Evolutionary conservation across 2,329 filamentous ascomycete species (phyloP).

Genomic region (Tolypocladium nubicola): DNA sequence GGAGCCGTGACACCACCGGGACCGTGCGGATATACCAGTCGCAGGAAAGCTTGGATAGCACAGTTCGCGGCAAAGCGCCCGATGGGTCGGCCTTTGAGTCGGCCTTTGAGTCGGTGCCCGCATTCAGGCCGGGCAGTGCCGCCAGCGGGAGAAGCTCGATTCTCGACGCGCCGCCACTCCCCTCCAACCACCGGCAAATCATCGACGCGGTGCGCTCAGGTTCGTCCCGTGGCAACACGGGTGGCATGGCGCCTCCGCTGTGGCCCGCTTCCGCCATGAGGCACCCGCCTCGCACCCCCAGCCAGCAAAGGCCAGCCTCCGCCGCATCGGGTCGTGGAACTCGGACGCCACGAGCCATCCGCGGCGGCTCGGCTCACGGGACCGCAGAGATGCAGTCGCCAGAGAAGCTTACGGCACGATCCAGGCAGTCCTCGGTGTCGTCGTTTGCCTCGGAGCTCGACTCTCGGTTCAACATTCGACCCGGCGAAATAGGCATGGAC

Average conservation of each 20-base stretch:
- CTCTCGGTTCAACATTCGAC: conserved; percentile 69
- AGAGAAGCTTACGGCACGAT: conserved; percentile 22
- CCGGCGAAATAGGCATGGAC: conserved; percentile 43
- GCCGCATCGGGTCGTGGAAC: conserved; percentile 42
- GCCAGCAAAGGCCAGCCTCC: conserved; percentile 33
- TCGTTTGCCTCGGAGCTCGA: conserved; percentile 95
- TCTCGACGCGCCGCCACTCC: conserved; percentile 57
- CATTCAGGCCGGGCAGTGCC: conserved; percentile 59
- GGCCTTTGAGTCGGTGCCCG: conserved; percentile 21
- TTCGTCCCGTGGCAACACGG: conserved; percentile 36
- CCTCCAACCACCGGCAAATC: conserved; percentile 69
- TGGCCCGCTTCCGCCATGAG: conserved; percentile 65
- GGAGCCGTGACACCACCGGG: conserved; percentile 24
- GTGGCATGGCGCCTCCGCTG: conserved; percentile 72
- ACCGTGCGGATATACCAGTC: conserved; percentile 35
- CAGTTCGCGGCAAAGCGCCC: conserved; percentile 24
- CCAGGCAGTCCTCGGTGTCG: conserved; percentile 69
- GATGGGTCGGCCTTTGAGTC: conserved; percentile 29
- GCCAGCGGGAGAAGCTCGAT: conserved; percentile 46
- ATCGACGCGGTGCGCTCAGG: conserved; percentile 68
- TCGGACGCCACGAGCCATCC: conserved; percentile 42
- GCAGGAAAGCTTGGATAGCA: conserved; percentile 38
- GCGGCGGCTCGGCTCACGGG: conserved; percentile 36
- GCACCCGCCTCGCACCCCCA: conserved; percentile 51
- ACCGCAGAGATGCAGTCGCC: conserved; percentile 38